Base-by-base conservation (phyloP, 371 early-diverging fungal species). In the Apophysomyces elegans region DNA sequence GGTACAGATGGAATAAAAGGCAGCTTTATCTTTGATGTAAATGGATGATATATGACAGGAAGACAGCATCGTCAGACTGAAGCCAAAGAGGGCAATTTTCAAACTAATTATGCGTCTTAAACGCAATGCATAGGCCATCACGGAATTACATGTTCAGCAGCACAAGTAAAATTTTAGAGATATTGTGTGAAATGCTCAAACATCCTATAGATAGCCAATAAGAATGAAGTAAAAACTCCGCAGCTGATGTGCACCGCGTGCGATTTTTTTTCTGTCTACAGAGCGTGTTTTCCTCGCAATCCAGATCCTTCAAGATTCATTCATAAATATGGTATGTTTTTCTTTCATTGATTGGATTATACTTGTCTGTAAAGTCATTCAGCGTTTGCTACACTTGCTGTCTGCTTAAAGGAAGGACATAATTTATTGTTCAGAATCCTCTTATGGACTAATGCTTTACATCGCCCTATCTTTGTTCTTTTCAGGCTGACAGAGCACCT, bases 401-500 rank as follows among this genome's bases (percentile, higher is more conserved):
- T 26, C 32, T 26, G 32, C 32, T 26, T 26, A 2, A 26, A 26
- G 32, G 32, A 26, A 26, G 32, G 32, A 26, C 32, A 41, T 41
- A 41, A 1, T 41, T 41, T 41, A 41, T 41, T 41, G 41, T 41
- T 13, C 13, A 11, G 41, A 8, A 41, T 21, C 18, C 54, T 21
- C 21, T 7, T 5, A 21, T 50, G 32, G 5, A n/a, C 54, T 9
- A 50, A n/a, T 16, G 16, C 13, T 50, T 50, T 50, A 35, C 16
- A 16, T 50, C 54, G 21, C 54, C 9, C 54, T 41, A 21, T 21
- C 41, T 41, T 16, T 26, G 32, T 14, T 26, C 14, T 32, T 35
- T 56, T 12, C 71, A 81, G 81, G 81, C 81, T 57, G 81, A 81
- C 72, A 78, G 62, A 57, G 65, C 72, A 69, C 66, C 72, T 35